These are phyloP conservation scores for Parastagonospora avenae DNA, from an alignment of 2,329 filamentous ascomycete species.

Conservation along the genomic window DNA sequence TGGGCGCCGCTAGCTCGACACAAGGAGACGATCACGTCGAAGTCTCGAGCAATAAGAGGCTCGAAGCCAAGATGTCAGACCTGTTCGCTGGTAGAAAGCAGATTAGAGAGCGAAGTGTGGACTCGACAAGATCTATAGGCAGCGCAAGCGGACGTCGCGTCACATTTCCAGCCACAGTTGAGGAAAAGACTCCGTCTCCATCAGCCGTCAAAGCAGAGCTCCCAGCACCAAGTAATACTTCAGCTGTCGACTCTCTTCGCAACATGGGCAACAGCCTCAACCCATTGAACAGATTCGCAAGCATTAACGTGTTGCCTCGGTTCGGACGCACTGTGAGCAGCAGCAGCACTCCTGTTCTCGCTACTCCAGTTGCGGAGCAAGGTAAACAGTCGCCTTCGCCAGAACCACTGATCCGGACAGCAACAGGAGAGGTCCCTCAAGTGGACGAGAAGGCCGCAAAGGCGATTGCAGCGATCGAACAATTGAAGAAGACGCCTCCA, in stretches of 20 bases:
- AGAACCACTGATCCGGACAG: slow-evolving; percentile 18
- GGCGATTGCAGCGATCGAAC: slow-evolving; percentile 52
- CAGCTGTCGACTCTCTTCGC: slow-evolving; percentile 79
- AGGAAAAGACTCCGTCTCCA: slow-evolving; percentile 30
- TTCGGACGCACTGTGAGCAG: slow-evolving; percentile 66
- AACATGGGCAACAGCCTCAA: slow-evolving; percentile 82
- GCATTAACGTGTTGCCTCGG: slow-evolving; percentile 74
- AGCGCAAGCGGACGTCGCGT: slow-evolving; percentile 66
- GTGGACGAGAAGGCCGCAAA: slow-evolving; percentile 42
- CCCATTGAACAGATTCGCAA: slow-evolving; percentile 77
- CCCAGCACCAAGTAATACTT: slow-evolving; percentile 48
- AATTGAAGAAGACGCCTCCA: slow-evolving; percentile 52
- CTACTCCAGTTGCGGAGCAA: slow-evolving; percentile 46
- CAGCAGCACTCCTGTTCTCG: slow-evolving; percentile 47
- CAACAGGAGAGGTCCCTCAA: slow-evolving; percentile 25
- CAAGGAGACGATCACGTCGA: slow-evolving; percentile 49
- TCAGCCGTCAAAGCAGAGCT: slow-evolving; percentile 32
- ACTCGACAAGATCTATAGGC: slow-evolving; percentile 70
- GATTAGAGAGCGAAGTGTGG: slow-evolving; percentile 74
- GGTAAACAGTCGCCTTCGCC: slow-evolving; percentile 31
- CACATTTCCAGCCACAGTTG: slow-evolving; percentile 48
- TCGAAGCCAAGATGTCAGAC: slow-evolving; percentile 67
- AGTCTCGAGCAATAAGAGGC: slow-evolving; percentile 34
- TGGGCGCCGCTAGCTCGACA: slow-evolving; percentile 59
- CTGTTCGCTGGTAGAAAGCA: slow-evolving; percentile 70